Evolutionary conservation across 2,329 filamentous ascomycete species (phyloP).

Genomic region (Epichloe elymi): DNA sequence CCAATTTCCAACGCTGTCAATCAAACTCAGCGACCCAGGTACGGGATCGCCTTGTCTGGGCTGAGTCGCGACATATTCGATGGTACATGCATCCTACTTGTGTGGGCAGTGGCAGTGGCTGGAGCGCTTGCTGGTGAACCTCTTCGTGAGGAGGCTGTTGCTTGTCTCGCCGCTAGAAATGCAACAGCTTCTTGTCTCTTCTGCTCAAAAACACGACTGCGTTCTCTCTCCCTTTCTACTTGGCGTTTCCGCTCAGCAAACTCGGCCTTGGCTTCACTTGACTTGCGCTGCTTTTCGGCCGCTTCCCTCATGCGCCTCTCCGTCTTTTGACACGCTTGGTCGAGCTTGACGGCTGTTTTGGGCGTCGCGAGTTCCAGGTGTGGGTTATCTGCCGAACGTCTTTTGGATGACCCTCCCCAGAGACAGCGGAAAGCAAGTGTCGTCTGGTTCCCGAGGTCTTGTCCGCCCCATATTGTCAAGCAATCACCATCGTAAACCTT

Average conservation of each 20-base stretch:
- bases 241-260: slow-evolving; percentile 26
- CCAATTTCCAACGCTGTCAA: no score
- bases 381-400: slow-evolving; percentile 18
- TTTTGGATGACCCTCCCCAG: slow-evolving; percentile 40
- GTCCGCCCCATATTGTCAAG: slow-evolving; percentile 54
- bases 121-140: slow-evolving; percentile 17
- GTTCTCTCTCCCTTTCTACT: slow-evolving; percentile 35
- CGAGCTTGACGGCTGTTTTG: slow-evolving; percentile 30
- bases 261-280: slow-evolving; percentile 32
- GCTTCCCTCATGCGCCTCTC: slow-evolving; percentile 30
- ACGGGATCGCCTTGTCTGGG: neutral
- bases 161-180: slow-evolving; percentile 21
- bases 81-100: slow-evolving; percentile 9
- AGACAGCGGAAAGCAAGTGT: slow-evolving; percentile 39
- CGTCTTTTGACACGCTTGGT: slow-evolving; percentile 32
- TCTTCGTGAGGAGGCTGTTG: slow-evolving; percentile 13
- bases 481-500: slow-evolving; percentile 65
- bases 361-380: slow-evolving; percentile 23
- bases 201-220: slow-evolving; percentile 36
- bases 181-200: slow-evolving; percentile 32
- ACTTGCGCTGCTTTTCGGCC: slow-evolving; percentile 26
- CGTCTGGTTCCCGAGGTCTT: slow-evolving; percentile 26
- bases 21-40: neutral
- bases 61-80: slow-evolving; percentile 8
- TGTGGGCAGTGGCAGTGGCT: slow-evolving; percentile 6